phyloP scores from a whole-genome alignment of 2,329 filamentous ascomycete species.

The Westerdykella sp. region DNA sequence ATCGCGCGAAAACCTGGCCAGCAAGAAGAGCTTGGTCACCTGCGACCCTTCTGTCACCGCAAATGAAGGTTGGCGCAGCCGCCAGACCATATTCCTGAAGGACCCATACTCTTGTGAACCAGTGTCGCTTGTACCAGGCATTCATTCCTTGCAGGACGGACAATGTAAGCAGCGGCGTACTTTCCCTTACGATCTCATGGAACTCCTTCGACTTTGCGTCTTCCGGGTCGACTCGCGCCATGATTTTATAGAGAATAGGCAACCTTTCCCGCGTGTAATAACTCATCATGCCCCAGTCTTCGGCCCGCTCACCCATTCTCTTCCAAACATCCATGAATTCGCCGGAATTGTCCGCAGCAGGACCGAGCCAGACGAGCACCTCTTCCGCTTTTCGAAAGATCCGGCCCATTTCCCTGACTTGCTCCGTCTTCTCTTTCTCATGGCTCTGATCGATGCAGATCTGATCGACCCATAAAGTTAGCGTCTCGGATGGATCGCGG shows the following conservation, averaged over 20 bases:
- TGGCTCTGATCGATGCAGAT: slow-evolving; percentile 9
- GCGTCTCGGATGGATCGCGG: background rate
- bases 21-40: background rate
- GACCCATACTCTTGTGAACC: background rate
- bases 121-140: background rate
- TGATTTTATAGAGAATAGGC: background rate
- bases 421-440: slow-evolving; percentile 3
- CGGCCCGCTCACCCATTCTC: background rate
- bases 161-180: background rate
- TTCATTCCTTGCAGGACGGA: background rate
- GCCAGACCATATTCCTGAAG: slow-evolving; percentile 1
- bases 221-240: background rate
- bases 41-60: background rate
- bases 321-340: background rate
- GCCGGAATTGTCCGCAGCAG: background rate
- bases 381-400: slow-evolving; percentile 2
- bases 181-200: background rate
- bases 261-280: background rate
- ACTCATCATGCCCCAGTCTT: background rate
- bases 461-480: slow-evolving; percentile 5
- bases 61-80: background rate
- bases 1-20: background rate
- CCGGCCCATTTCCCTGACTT: slow-evolving; percentile 6
- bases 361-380: slow-evolving; percentile 13
- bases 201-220: background rate